Base-by-base conservation (phyloP, 805 yeast species). In the Yarrowia sp. region DNA sequence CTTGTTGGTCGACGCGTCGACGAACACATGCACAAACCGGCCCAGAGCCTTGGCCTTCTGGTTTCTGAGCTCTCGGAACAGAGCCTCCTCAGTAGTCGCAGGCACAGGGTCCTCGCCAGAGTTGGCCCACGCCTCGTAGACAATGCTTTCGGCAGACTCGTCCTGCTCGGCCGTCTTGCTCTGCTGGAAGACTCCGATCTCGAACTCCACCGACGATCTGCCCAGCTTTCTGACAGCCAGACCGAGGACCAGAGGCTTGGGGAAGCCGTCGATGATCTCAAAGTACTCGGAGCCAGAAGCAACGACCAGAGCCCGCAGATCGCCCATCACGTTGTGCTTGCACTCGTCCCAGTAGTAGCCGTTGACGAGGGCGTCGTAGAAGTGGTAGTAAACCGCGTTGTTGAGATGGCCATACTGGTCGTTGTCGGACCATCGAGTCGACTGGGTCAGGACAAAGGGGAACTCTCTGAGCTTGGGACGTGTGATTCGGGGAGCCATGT, bases 351-450 rank as follows among this genome's bases (percentile, higher is more conserved):
- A 55, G 61, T 55, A 55, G 47, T 64, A 64, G 6, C 60, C 62
- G 33, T 64, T 64, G 22, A 64, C 56, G 6, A 63, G 19, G 21
- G 66, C 61, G 47, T 64, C 66, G 44, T 63, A 64, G 27, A 55
- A 55, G 33, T 66, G 66, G 61, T 68, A 69, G 60, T 69, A 69
- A 13, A 69, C 66, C 12, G 71, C 70, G 38, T 69, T 69, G 62
- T 69, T 69, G 46, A 69, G 56, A 60, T 69, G 72, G 6, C 71
- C 71, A 47, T 69, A 68, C 25, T 62, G 67, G 59, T 69, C 72
- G 41, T 69, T 69, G 35, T 69, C 72, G 8, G 65, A 46, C 71
- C 71, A 69, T 31, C 72, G 63, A 5, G 71, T 67, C 10, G 68
- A 29, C 24, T 62, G 36, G 3, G 58, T 38, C 7, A 36, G 55